These are phyloP conservation scores for Kluyveromyces lactis DNA, from an alignment of 805 yeast species.

Conservation along the genomic window DNA sequence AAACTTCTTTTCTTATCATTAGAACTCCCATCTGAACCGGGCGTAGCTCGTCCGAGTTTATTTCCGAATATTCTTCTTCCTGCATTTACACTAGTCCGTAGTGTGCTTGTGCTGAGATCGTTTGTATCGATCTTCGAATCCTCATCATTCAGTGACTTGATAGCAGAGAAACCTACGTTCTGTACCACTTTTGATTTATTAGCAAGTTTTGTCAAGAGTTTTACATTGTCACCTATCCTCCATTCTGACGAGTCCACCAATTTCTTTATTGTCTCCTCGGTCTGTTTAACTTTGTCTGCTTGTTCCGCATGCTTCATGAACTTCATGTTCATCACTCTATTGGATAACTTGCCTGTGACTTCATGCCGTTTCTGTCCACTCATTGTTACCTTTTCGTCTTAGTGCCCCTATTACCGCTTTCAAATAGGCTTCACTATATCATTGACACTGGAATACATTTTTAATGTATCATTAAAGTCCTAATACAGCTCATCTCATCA, in stretches of 20 bases:
- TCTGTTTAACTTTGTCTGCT: constrained; percentile 27
- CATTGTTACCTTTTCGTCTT: not conserved
- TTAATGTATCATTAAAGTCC: too few relatives aligned
- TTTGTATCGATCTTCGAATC: not conserved
- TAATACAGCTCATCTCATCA: too few relatives aligned
- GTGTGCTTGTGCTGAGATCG: constrained; percentile 8
- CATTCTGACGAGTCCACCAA: constrained; percentile 36
- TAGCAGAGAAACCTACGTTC: constrained; percentile 15
- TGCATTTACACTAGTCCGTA: constrained; percentile 15
- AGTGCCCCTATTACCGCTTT: too few relatives aligned
- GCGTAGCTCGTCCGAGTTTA: not conserved
- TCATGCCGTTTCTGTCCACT: not conserved
- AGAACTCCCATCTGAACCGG: not conserved
- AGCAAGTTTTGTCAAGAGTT: not conserved
- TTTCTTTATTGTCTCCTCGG: constrained; percentile 31
- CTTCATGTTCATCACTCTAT: constrained; percentile 80
- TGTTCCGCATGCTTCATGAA: constrained; percentile 45
- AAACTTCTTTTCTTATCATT: not conserved
- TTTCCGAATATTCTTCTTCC: constrained; percentile 8
- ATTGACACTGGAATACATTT: too few relatives aligned
- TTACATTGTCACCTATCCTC: constrained; percentile 19
- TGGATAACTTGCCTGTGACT: constrained; percentile 39
- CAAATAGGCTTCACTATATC: too few relatives aligned
- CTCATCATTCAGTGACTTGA: constrained; percentile 15
- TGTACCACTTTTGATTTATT: not conserved